Evolutionary conservation across 345 rosid species (phyloP).

Genomic region (Citrus cavaleriei): DNA sequence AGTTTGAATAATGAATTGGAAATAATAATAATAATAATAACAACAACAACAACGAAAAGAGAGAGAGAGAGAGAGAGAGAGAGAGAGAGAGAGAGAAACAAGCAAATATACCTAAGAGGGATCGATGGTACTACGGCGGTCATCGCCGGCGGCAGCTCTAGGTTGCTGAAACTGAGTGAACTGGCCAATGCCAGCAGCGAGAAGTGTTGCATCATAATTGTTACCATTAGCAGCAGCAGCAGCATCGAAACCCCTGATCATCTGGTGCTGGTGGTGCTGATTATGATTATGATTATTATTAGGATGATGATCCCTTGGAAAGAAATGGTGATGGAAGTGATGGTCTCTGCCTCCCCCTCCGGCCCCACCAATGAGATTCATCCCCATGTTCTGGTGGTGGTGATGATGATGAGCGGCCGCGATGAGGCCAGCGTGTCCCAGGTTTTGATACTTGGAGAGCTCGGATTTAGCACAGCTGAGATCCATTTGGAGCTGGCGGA

Average conservation of each 20-base stretch:
- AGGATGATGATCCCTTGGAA: slow-evolving; percentile 54
- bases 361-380: slow-evolving; percentile 46
- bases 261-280: slow-evolving; percentile 49
- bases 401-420: slow-evolving; percentile 36
- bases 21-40: no score
- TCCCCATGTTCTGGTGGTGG: slow-evolving; percentile 60
- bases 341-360: slow-evolving; percentile 35
- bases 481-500: slow-evolving; percentile 41
- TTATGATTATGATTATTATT: slow-evolving; percentile 20
- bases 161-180: slow-evolving; percentile 83
- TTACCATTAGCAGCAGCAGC: slow-evolving; percentile 2
- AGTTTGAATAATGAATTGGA: neutral
- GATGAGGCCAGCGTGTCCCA: slow-evolving; percentile 57
- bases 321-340: slow-evolving; percentile 66
- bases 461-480: slow-evolving; percentile 56
- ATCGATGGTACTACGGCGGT: slow-evolving; percentile 73
- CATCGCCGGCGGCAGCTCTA: slow-evolving; percentile 71
- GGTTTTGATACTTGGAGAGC: slow-evolving; percentile 57
- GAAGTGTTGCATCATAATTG: slow-evolving; percentile 58
- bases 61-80: no score
- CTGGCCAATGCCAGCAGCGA: slow-evolving; percentile 58
- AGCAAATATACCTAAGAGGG: slow-evolving; percentile 50
- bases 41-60: no score
- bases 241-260: slow-evolving; percentile 58
- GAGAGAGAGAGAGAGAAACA: neutral